Evolutionary conservation across 2,329 filamentous ascomycete species (phyloP), one percentile per base, ranked within the genome.

Genomic region (Escovopsis weberi): DNA sequence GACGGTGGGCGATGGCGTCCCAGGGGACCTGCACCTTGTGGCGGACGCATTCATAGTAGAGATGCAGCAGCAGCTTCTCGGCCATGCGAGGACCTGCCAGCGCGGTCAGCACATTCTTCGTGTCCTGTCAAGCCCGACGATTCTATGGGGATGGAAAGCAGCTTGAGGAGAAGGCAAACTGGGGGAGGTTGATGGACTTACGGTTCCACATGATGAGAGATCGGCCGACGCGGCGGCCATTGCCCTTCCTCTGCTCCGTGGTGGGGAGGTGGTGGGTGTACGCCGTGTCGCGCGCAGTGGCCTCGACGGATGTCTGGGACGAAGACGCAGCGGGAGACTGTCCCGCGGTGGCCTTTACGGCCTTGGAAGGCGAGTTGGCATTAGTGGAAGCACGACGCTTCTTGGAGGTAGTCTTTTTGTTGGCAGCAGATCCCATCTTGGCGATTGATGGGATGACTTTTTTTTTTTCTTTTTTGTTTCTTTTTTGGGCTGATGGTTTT

Each of bases 81-180:
- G 57, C 53, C 64, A 70, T 70, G 9, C 66, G 61, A 9, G 64
- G 60, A 1, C 64, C 67, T 71, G 38, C 3, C 6, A 33, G n/a
- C 12, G 33, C 15, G 15, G 15, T 15, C 9, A 30, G 28, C 28
- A 30, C 28, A 10, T 30, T 30, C 15, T 15, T 15, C 15, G 15
- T 15, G 15, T 15, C 15, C 15, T 15, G 15, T 15, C 15, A 15
- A 15, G 15, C 15, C 15, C 15, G 15, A 15, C 15, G 15, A 15
- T 15, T 15, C 15, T 2, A 12, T 9, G 37, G 40, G 12, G 12
- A 32, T 18, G 19, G 15, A 37, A n/a, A 33, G 43, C 23, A 28
- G 11, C 6, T 8, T 2, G 15, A 26, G 37, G 12, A 26, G 15
- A 10, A 12, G 23, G 4, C 39, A 33, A 34, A 12, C 26, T 28